Conservation (phyloP, 2,329 filamentous ascomycete species). For the Dothideomycetes sp. region DNA sequence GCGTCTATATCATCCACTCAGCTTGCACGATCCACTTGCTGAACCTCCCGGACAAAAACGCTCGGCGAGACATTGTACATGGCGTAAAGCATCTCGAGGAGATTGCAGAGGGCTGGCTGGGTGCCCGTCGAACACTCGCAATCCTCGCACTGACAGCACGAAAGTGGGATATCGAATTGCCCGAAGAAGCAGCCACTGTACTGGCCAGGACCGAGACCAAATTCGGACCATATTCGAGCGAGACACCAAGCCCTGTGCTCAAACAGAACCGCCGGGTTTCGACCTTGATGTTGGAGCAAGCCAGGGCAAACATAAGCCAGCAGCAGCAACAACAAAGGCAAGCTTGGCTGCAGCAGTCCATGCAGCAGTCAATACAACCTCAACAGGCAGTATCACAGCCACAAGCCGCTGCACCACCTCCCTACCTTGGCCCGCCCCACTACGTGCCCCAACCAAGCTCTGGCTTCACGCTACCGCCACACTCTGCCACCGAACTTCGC, state of each 20-base stretch:
- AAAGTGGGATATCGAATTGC: conserved; percentile 84
- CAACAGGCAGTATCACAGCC: conserved; percentile 5
- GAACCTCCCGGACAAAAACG: conserved; percentile 85
- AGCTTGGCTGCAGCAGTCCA: conserved; percentile 10
- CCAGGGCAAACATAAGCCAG: neutral
- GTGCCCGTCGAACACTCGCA: conserved; percentile 70
- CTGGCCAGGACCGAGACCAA: conserved; percentile 69
- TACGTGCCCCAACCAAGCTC: conserved; percentile 2
- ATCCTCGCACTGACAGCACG: conserved; percentile 75
- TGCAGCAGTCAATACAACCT: conserved; percentile 11
- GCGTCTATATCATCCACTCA: conserved; percentile 88
- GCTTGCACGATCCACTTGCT: conserved; percentile 91
- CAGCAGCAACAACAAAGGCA: conserved; percentile 10
- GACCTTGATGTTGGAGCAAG: neutral
- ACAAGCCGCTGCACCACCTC: conserved; percentile 2
- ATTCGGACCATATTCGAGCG: conserved; percentile 59
- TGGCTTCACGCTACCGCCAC: conserved; percentile 3
- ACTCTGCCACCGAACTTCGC: conserved; percentile 2
- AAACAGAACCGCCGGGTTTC: conserved; percentile 1
- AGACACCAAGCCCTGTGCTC: conserved; percentile 44
- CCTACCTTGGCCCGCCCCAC: conserved; percentile 1
- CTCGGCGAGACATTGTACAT: conserved; percentile 78
- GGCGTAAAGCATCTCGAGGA: conserved; percentile 88
- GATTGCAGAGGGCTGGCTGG: conserved; percentile 90
- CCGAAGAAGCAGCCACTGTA: conserved; percentile 67